Evolutionary conservation across 1,284 basidiomycete species (phyloP).

Genomic region (Sanguinoderma infundibulare): DNA sequence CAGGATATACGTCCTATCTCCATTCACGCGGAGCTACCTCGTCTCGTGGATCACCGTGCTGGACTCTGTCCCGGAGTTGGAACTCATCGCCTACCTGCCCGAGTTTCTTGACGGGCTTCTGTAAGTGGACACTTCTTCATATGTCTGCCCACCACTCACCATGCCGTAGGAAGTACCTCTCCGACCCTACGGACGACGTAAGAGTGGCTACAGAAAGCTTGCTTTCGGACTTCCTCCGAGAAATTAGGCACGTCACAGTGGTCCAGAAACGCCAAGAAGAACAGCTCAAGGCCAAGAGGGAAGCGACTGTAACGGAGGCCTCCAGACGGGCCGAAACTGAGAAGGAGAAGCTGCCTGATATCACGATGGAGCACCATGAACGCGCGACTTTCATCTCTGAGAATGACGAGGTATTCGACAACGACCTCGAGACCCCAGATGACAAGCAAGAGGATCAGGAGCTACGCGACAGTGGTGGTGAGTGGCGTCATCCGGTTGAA

Average conservation of each 20-base stretch:
- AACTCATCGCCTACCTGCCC: constrained; percentile 93
- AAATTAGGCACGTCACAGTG: constrained; percentile 86
- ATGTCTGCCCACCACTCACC: constrained; percentile 11
- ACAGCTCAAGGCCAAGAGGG: constrained; percentile 49
- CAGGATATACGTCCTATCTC: constrained; percentile 93
- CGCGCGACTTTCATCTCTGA: constrained; percentile 53
- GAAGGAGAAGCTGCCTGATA: constrained; percentile 35
- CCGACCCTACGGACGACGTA: constrained; percentile 95
- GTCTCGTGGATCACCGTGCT: constrained; percentile 97
- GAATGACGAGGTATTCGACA: constrained; percentile 46
- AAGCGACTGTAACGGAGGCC: constrained; percentile 43
- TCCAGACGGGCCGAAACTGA: constrained; percentile 36
- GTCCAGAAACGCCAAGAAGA: constrained; percentile 71
- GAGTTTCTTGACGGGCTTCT: constrained; percentile 94
- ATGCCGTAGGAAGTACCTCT: constrained; percentile 83
- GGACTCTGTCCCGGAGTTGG: constrained; percentile 95
- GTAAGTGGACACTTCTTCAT: constrained; percentile 52
- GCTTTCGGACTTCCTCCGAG: constrained; percentile 90
- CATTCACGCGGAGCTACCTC: constrained; percentile 95
- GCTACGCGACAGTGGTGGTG: constrained; percentile 69
- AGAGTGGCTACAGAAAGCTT: constrained; percentile 91
- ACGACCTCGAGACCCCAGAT: constrained; percentile 35
- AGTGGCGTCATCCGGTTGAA: constrained; percentile 32
- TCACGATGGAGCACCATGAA: constrained; percentile 32
- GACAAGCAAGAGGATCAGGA: constrained; percentile 56